These are phyloP conservation scores for Alternaria postmessia DNA, from an alignment of 2,329 filamentous ascomycete genomes.

Conservation along the genomic window DNA sequence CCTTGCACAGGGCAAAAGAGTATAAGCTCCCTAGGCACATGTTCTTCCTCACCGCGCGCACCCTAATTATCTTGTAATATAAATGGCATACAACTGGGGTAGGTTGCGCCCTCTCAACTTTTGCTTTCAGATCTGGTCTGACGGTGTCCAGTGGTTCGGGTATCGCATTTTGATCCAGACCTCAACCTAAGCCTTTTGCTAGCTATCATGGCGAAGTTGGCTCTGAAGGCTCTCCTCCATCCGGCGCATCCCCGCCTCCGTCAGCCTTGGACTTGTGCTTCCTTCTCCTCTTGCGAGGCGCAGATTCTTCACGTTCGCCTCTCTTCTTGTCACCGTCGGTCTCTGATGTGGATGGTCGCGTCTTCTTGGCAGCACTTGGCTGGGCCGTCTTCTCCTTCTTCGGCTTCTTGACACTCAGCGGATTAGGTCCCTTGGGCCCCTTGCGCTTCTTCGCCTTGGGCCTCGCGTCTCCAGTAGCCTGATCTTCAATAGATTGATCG, in stretches of 20 bases:
- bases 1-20: constrained; percentile 59
- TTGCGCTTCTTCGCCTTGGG: constrained; percentile 62
- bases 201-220: constrained; percentile 31
- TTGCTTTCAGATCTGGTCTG: constrained; percentile 1
- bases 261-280: constrained; percentile 50
- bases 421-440: constrained; percentile 75
- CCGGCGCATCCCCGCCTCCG: constrained; percentile 23
- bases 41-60: not conserved
- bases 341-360: constrained; percentile 21
- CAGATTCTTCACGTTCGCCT: constrained; percentile 31
- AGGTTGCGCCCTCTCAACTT: not conserved
- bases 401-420: constrained; percentile 73
- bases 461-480: constrained; percentile 29
- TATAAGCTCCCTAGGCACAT: constrained; percentile 39
- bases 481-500: constrained; percentile 28
- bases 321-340: constrained; percentile 13
- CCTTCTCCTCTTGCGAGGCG: constrained; percentile 50
- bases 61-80: not conserved
- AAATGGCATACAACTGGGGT: not conserved
- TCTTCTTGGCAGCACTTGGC: constrained; percentile 24
- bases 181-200: not conserved
- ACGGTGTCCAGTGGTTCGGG: constrained; percentile 11
- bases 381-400: constrained; percentile 58
- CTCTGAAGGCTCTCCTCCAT: constrained; percentile 27
- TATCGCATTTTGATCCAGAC: constrained; percentile 16